Percentiles rank a stretch among this genome's conserved stretches.
Conservation (phyloP, 1,139 yeast species). For the Yamadazyma spencermartinsiae region DNA sequence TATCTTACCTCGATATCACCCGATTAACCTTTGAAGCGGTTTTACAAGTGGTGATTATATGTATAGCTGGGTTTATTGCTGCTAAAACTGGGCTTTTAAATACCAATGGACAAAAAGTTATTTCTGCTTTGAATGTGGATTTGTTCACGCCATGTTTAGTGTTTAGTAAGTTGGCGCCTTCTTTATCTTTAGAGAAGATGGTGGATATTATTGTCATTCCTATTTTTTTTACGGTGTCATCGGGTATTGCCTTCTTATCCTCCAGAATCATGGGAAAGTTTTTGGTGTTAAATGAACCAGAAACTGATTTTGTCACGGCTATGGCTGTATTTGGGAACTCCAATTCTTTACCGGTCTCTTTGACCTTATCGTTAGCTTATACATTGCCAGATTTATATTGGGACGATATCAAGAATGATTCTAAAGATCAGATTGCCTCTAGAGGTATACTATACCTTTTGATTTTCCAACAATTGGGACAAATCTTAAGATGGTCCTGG, state of each 20-base stretch:
- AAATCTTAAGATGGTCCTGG: conserved; percentile 86
- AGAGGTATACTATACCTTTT: conserved; percentile 76
- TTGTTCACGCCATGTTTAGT: conserved; percentile 84
- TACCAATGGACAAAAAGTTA: conserved; percentile 61
- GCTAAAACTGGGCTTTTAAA: conserved; percentile 61
- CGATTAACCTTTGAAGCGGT: conserved; percentile 77
- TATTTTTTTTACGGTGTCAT: conserved; percentile 63
- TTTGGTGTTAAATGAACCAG: conserved; percentile 58
- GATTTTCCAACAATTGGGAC: conserved; percentile 84
- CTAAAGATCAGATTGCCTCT: conserved; percentile 70
- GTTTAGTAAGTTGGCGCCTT: conserved; percentile 75
- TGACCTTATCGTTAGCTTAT: conserved; percentile 69
- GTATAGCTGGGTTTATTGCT: conserved; percentile 70
- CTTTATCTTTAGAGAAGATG: conserved; percentile 65
- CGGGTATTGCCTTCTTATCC: conserved; percentile 58
- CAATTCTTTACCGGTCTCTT: conserved; percentile 76
- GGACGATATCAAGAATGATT: conserved; percentile 70
- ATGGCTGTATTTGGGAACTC: conserved; percentile 89
- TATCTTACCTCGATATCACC: conserved; percentile 58
- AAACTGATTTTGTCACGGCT: conserved; percentile 78
- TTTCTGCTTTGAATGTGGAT: conserved; percentile 72
- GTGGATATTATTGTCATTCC: conserved; percentile 74
- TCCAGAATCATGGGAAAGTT: conserved; percentile 50
- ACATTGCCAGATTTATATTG: conserved; percentile 72
- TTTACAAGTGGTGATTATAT: conserved; percentile 70